phyloP scores from a whole-genome alignment of 352 stramenopile species.

The Albugo laibachii region DNA sequence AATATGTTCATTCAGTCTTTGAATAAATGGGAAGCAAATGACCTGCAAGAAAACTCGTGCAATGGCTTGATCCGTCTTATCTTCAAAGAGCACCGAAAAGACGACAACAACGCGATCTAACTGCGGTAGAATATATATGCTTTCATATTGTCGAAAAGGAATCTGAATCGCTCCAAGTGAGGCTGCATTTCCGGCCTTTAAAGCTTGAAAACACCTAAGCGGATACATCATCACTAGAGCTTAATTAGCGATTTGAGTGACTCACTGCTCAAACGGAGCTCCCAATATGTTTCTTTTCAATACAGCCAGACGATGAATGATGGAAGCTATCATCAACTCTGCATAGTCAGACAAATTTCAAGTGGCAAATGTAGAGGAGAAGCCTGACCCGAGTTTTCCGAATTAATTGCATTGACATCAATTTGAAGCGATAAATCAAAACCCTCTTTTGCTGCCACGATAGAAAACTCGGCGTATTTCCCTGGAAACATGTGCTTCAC shows the following conservation, averaged over 20 bases:
- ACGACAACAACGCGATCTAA: slow-evolving; percentile 81
- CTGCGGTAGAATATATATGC: slow-evolving; percentile 71
- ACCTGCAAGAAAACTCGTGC: slow-evolving; percentile 81
- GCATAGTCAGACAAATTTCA: neutral
- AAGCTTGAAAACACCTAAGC: slow-evolving; percentile 46
- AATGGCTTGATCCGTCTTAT: slow-evolving; percentile 84
- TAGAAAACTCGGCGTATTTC: slow-evolving; percentile 53
- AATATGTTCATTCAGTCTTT: slow-evolving; percentile 1
- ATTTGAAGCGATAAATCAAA: slow-evolving; percentile 64
- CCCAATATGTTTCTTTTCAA: slow-evolving; percentile 72
- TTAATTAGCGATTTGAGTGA: neutral
- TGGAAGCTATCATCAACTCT: slow-evolving; percentile 18
- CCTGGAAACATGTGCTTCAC: slow-evolving; percentile 43
- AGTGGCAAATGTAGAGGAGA: neutral
- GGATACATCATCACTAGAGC: neutral
- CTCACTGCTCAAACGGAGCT: slow-evolving; percentile 54
- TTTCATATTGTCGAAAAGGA: slow-evolving; percentile 72
- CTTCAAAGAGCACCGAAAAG: slow-evolving; percentile 85
- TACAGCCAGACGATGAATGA: slow-evolving; percentile 47
- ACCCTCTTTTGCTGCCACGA: slow-evolving; percentile 39
- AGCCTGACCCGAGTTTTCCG: slow-evolving; percentile 29
- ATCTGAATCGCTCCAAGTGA: slow-evolving; percentile 51
- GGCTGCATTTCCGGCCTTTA: slow-evolving; percentile 33
- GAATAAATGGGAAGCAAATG: neutral
- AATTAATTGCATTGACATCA: slow-evolving; percentile 59